Base-by-base conservation (phyloP, 768 basidiomycete species). In the Peribolospora kevripleyi region DNA sequence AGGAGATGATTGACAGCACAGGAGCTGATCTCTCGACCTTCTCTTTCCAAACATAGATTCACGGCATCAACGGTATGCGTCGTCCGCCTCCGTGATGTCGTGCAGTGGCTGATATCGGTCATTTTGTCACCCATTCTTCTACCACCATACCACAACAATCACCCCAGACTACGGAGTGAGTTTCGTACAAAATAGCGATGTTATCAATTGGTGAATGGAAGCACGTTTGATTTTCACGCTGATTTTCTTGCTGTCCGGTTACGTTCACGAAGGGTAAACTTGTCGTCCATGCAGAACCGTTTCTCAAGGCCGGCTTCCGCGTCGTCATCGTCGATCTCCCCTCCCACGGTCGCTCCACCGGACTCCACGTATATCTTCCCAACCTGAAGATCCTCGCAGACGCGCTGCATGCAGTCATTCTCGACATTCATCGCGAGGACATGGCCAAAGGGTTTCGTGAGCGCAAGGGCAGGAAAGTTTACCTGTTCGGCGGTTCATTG, bases 321-420 rank as follows among this genome's bases (percentile, higher is more conserved):
- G 42, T 59, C n/a, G 45, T 61, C 43, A 53, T 58, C 0, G 58
- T 59, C 13, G 62, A 63, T 37, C 52, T 63, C 6, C 62, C 62
- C 4, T 54, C 56, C 0, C 62, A 63, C 42, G 62, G 62, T 1
- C 53, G 62, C 7, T 61, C 60, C 4, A 61, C 62, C 0, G 62
- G 62, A 0, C 58, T 63, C 2, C 62, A 63, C 56, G 55, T 54
- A 6, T 48, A 61, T 43, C 37, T 52, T 5, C 57, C 58, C 5
- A 50, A 53, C 14, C 54, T 60, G 52, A 55, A 58, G 8, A 39
- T 38, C 0, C 59, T 60, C 11, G 59, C 25, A 25, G 25, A 25
- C 1, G 25, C 25, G 25, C 25, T 25, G 25, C 25, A 25, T 25
- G 25, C 25, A 25, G 25, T 25, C 25, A 25, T 25, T 1, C 25